A percentile compares a stretch with the other conserved stretches of the same genome.
phyloP scores from a whole-genome alignment of 2,329 filamentous ascomycete genomes.

The Cryoendolithus antarcticus region DNA sequence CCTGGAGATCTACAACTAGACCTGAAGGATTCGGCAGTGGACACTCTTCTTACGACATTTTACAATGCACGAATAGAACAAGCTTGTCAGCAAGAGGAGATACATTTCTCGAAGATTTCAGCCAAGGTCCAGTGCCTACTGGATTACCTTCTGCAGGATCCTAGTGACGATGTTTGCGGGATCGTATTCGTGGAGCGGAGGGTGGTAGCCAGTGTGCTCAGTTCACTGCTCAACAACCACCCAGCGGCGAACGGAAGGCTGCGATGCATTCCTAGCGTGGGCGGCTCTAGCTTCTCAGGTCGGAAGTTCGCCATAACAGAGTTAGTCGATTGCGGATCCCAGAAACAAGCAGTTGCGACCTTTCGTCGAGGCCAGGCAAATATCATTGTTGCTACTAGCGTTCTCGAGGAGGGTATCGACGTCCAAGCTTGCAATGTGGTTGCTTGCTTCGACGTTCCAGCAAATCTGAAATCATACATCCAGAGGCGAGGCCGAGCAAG shows the following conservation, averaged over 20 bases:
- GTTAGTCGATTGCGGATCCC: conserved; percentile 30
- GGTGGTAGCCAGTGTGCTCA: conserved; percentile 27
- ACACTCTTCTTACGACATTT: conserved; percentile 14
- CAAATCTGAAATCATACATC: conserved; percentile 49
- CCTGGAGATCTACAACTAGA: conserved; percentile 29
- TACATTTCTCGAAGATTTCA: background rate
- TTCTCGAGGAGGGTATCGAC: conserved; percentile 47
- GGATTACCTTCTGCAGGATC: conserved; percentile 16
- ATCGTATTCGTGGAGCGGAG: conserved; percentile 32
- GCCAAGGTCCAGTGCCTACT: conserved; percentile 20
- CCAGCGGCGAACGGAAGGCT: conserved; percentile 22
- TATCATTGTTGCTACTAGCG: conserved; percentile 41
- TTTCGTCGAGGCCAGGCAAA: conserved; percentile 38
- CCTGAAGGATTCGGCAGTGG: background rate
- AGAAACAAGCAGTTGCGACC: conserved; percentile 38
- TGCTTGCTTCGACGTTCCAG: conserved; percentile 47
- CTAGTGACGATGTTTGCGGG: conserved; percentile 23
- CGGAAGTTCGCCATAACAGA: conserved; percentile 36
- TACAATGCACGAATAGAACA: background rate
- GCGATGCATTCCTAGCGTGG: conserved; percentile 37
- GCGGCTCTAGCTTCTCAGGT: conserved; percentile 30
- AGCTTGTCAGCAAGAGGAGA: background rate
- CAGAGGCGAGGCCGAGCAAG: conserved; percentile 51
- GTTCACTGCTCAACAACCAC: conserved; percentile 4
- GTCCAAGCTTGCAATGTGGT: conserved; percentile 48